Base-by-base conservation (phyloP, 208 protist species). In the Leishmania guyanensis region DNA sequence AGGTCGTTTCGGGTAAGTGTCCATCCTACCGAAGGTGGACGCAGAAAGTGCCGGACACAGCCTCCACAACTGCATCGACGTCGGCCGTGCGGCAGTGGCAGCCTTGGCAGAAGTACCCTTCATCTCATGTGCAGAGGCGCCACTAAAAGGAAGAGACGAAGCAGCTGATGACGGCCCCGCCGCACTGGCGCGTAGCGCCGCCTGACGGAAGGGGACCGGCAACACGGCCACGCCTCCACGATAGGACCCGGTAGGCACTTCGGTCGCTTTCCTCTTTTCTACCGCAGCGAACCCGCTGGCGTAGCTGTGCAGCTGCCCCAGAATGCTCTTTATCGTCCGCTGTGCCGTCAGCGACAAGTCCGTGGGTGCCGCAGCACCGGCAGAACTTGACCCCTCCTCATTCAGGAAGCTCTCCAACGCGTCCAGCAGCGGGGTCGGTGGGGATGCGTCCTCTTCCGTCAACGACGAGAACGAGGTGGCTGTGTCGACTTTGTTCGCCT, bases 261-360 rank as follows among this genome's bases (percentile, higher is more conserved):
- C 48, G 9, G n/a, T 20, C 20, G 1, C 50, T 26, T n/a, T 12
- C 22, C 29, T 39, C 5, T 5, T 43, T 8, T 76, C 29, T 46
- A 53, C 72, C 14, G 72, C 26, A 22, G 51, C 39, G 36, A 46
- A 12, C 33, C 10, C 53, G 12, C 39, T 50, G 39, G 74, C 36
- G 9, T 29, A 53, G 26, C 9, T 71, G 14, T 43, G 3, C 51
- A 85, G 70, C 3, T 64, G 76, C 12, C 58, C 51, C n/a, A 85
- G 51, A 12, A 85, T 36, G 50, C 29, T 81, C 36, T 53, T 29
- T 10, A 85, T 65, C 39, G 77, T 68, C 26, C 76, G 81, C 29
- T 85, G 77, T 33, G 77, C 77, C 8, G 54, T 33, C 39, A 64
- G 81, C 10, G 81, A 81, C 53, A 85, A 48, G 70, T 85, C 72